These are phyloP conservation scores for Triticum turgidum DNA, from an alignment of 176 grass and related monocot species.

Conservation along the genomic window DNA sequence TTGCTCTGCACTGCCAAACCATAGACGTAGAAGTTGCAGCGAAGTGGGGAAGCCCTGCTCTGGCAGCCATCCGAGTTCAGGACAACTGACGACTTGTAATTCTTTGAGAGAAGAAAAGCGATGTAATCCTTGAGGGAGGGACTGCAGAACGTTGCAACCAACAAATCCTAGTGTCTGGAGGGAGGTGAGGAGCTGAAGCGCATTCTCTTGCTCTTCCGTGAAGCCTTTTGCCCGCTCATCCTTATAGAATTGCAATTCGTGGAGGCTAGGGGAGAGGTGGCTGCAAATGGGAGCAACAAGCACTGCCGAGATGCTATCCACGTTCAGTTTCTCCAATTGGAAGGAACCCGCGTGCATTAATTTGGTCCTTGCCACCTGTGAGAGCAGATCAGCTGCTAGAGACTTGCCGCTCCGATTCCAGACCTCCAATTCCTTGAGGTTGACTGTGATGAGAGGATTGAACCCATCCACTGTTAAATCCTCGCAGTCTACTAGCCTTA, in stretches of 20 bases:
- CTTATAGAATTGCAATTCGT: fast-evolving
- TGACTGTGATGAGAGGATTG: too few relatives aligned
- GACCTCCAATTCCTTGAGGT: too few relatives aligned
- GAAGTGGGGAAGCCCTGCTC: neutral
- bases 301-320: too few relatives aligned
- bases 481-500: too few relatives aligned
- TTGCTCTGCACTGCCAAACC: fast-evolving
- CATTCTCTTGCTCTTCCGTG: neutral
- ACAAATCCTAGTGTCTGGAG: neutral
- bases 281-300: too few relatives aligned
- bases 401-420: too few relatives aligned
- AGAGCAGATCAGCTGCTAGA: neutral
- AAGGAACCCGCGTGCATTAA: neutral
- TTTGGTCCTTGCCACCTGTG: neutral
- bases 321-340: too few relatives aligned
- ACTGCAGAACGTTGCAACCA: too few relatives aligned
- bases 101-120: neutral
- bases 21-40: neutral
- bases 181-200: neutral
- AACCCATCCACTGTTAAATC: too few relatives aligned
- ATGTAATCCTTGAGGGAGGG: neutral
- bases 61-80: neutral
- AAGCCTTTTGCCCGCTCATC: neutral
- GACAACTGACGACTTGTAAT: too few relatives aligned
- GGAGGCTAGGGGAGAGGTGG: too few relatives aligned